Conservation (phyloP, 441 rosid species). For the Mallotus repandus region DNA sequence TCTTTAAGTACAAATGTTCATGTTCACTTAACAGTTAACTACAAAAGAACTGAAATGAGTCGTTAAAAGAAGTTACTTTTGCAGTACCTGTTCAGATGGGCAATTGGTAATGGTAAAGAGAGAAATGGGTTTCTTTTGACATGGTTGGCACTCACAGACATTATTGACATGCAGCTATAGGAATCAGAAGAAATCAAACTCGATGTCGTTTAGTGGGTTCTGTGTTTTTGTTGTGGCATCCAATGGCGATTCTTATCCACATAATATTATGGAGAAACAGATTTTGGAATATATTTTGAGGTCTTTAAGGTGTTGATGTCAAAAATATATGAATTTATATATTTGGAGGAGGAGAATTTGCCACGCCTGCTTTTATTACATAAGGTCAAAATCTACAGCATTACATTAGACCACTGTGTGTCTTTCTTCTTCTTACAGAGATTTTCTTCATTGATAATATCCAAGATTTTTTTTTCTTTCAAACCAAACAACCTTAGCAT, state of each 20-base stretch:
- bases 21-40: not conserved
- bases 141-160: not conserved
- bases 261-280: slow-evolving; percentile 33
- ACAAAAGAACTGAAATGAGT: not conserved
- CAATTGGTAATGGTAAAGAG: slow-evolving; percentile 11
- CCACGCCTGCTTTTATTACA: slow-evolving; percentile 17
- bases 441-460: not conserved
- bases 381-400: not conserved
- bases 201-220: slow-evolving; percentile 22
- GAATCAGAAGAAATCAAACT: slow-evolving; percentile 3
- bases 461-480: not conserved
- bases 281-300: slow-evolving; percentile 33
- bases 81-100: slow-evolving; percentile 24
- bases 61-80: not conserved
- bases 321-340: not conserved
- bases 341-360: slow-evolving; percentile 19
- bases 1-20: not conserved
- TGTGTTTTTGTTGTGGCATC: slow-evolving; percentile 33
- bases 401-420: too few relatives aligned
- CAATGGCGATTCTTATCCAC: slow-evolving; percentile 54
- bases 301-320: slow-evolving; percentile 8
- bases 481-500: not conserved
- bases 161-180: slow-evolving; percentile 22
- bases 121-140: not conserved
- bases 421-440: not conserved